Conservation (phyloP, 805 yeast species). For the Debaryomyces castellii region DNA sequence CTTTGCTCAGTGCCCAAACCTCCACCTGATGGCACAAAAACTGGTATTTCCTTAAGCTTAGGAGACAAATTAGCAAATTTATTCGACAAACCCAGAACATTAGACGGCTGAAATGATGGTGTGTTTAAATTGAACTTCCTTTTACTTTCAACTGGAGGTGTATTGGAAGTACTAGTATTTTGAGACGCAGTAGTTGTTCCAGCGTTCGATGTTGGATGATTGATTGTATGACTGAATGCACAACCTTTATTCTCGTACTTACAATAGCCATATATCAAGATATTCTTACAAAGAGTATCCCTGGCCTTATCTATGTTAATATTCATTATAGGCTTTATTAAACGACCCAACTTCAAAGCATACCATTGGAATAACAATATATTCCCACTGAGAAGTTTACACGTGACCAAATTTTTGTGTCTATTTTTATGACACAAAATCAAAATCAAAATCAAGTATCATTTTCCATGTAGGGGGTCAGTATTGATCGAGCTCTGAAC, state of each 20-base stretch:
- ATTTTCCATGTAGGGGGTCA: too few relatives aligned
- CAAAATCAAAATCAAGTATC: not conserved
- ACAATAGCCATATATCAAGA: slow-evolving; percentile 84
- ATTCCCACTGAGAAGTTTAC: not conserved
- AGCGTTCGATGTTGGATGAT: slow-evolving; percentile 13
- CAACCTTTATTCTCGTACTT: slow-evolving; percentile 87
- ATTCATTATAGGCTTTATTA: slow-evolving; percentile 16
- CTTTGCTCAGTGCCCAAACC: not conserved
- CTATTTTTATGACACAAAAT: not conserved
- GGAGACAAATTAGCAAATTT: slow-evolving; percentile 52
- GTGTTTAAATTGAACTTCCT: slow-evolving; percentile 40
- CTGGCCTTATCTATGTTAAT: slow-evolving; percentile 59
- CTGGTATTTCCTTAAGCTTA: slow-evolving; percentile 45
- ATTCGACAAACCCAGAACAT: slow-evolving; percentile 19
- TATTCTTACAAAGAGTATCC: slow-evolving; percentile 79
- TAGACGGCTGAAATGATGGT: slow-evolving; percentile 44
- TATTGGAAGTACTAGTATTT: not conserved
- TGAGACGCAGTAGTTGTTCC: not conserved
- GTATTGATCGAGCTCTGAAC: too few relatives aligned
- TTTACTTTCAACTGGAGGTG: slow-evolving; percentile 17
- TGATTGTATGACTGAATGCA: slow-evolving; percentile 67
- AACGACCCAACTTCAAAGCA: not conserved
- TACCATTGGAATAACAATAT: not conserved
- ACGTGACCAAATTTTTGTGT: not conserved
- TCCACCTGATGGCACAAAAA: slow-evolving; percentile 46